A percentile compares a stretch with the other conserved stretches of the same genome.
These are phyloP conservation scores for Jaltomata sinuosa DNA, from an alignment of 257 asterid species.

Conservation along the genomic window DNA sequence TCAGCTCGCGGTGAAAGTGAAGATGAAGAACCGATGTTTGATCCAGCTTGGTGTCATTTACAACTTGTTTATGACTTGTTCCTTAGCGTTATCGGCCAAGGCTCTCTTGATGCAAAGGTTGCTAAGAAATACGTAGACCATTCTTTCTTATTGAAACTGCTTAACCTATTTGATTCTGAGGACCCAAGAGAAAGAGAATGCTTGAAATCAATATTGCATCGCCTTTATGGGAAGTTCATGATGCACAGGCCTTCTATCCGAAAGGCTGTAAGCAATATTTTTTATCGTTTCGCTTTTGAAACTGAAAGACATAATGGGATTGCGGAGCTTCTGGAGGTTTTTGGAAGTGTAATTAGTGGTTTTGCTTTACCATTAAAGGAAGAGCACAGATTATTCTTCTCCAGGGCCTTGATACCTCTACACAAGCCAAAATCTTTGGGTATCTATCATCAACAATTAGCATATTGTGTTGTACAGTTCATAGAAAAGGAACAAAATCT, in stretches of 20 bases:
- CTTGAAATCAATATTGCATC: slow-evolving; percentile 33
- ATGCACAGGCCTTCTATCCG: slow-evolving; percentile 38
- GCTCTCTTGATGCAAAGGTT: slow-evolving; percentile 26
- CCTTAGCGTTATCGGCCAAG: slow-evolving; percentile 20
- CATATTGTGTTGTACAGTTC: slow-evolving; percentile 35
- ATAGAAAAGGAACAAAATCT: slow-evolving; percentile 37
- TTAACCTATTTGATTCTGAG: slow-evolving; percentile 32
- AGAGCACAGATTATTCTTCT: slow-evolving; percentile 28
- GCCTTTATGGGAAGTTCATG: slow-evolving; percentile 42
- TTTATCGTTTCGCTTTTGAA: slow-evolving; percentile 33
- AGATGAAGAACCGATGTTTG: slow-evolving; percentile 37
- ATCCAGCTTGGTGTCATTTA: slow-evolving; percentile 45
- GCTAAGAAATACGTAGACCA: slow-evolving; percentile 33
- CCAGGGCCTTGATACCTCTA: slow-evolving; percentile 30
- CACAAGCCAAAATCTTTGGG: slow-evolving; percentile 42
- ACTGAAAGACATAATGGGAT: slow-evolving; percentile 37
- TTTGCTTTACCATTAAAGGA: slow-evolving; percentile 42
- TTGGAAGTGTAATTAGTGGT: slow-evolving; percentile 40
- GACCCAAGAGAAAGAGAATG: slow-evolving; percentile 43
- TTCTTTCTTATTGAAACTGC: slow-evolving; percentile 24
- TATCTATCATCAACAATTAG: slow-evolving; percentile 37
- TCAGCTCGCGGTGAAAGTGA: slow-evolving; percentile 28
- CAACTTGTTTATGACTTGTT: slow-evolving; percentile 37
- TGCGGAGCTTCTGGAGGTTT: slow-evolving; percentile 33
- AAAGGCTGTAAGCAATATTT: slow-evolving; percentile 32